These are phyloP conservation scores for Rhizopogon salebrosus DNA, from an alignment of 768 basidiomycete genomes.

Conservation along the genomic window DNA sequence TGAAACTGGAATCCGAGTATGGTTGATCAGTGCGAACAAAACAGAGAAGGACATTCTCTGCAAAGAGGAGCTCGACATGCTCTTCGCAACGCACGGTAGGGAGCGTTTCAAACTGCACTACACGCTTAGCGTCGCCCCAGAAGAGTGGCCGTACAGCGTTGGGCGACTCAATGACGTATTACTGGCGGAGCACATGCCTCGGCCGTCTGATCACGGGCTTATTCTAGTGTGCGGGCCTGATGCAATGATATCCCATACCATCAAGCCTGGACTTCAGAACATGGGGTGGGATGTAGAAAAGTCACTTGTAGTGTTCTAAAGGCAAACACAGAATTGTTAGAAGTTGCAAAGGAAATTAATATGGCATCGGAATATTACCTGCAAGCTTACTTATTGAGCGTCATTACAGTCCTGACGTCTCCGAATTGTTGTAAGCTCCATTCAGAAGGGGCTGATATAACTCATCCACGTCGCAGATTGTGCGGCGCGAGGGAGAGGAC, in stretches of 20 bases:
- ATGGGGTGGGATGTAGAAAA: slow-evolving; percentile 32
- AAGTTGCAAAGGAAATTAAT: background rate
- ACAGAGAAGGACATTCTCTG: slow-evolving; percentile 47
- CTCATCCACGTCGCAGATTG: too few relatives aligned
- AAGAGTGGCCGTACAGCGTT: slow-evolving; percentile 33
- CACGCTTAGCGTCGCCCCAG: slow-evolving; percentile 30
- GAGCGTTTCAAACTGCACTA: slow-evolving; percentile 38
- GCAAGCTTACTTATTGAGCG: background rate
- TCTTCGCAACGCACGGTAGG: slow-evolving; percentile 23
- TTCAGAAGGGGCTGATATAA: too few relatives aligned
- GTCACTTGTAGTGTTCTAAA: slow-evolving; percentile 31
- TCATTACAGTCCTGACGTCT: too few relatives aligned
- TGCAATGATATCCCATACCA: slow-evolving; percentile 28
- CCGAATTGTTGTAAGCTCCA: too few relatives aligned
- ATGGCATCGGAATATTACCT: background rate
- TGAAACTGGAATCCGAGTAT: slow-evolving; percentile 36
- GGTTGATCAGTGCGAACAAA: slow-evolving; percentile 45
- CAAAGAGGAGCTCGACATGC: slow-evolving; percentile 40
- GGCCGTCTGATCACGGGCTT: slow-evolving; percentile 31
- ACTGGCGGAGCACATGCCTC: slow-evolving; percentile 36
- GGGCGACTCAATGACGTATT: slow-evolving; percentile 39
- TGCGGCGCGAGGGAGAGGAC: too few relatives aligned
- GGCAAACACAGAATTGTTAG: background rate
- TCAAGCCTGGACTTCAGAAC: slow-evolving; percentile 27
- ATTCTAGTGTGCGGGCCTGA: slow-evolving; percentile 50